phyloP scores from a whole-genome alignment of 805 yeast species.

The Zygosaccharomyces siamensis region DNA sequence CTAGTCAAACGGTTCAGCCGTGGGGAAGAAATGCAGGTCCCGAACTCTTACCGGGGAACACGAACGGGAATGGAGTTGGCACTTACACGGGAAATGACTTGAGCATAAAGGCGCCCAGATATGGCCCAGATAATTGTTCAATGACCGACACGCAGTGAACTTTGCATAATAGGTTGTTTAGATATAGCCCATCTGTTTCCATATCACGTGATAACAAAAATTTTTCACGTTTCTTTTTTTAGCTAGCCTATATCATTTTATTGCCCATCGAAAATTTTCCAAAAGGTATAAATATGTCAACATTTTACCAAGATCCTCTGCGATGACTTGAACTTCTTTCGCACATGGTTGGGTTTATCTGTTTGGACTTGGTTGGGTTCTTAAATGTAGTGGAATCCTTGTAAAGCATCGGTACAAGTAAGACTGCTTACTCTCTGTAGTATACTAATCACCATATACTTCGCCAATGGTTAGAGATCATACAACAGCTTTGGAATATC shows the following conservation, averaged over 20 bases:
- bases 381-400: conserved; percentile 10
- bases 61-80: too few relatives aligned
- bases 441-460: neutral
- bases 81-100: too few relatives aligned
- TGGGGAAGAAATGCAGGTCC: neutral
- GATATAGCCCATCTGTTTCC: neutral
- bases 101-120: too few relatives aligned
- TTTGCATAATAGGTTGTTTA: too few relatives aligned
- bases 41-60: too few relatives aligned
- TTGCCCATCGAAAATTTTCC: conserved; percentile 6
- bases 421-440: neutral
- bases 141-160: neutral
- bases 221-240: conserved; percentile 18
- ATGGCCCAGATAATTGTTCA: too few relatives aligned
- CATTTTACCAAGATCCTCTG: conserved; percentile 5
- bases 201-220: conserved; percentile 6
- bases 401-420: neutral
- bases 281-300: conserved; percentile 14
- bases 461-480: conserved; percentile 35
- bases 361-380: conserved; percentile 8
- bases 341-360: conserved; percentile 4
- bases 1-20: neutral
- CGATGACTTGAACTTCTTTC: neutral
- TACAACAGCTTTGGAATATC: conserved; percentile 61
- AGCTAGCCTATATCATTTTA: conserved; percentile 5